Evolutionary conservation across 208 protist genomes (phyloP).

Genomic region (Crithidia thermophila): DNA sequence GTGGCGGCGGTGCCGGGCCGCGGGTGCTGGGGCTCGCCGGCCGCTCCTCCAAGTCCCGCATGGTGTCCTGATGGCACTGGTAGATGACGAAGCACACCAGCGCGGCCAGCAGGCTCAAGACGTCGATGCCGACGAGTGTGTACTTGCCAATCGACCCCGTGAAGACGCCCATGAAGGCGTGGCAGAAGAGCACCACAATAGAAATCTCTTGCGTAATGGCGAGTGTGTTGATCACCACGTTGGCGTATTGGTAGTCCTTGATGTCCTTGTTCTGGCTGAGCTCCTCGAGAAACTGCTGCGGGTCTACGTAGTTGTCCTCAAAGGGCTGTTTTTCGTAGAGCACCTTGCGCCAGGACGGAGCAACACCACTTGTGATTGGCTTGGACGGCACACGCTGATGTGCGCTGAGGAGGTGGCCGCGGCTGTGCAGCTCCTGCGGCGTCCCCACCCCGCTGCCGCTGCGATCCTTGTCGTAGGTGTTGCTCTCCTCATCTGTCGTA

Average conservation of each 20-base stretch:
- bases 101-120: constrained; percentile 27
- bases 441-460: not conserved
- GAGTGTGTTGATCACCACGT: constrained; percentile 84
- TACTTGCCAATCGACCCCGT: constrained; percentile 37
- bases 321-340: constrained; percentile 87
- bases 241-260: constrained; percentile 67
- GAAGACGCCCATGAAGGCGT: constrained; percentile 65
- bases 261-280: constrained; percentile 83
- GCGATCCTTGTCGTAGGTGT: not conserved
- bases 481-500: constrained; percentile 10
- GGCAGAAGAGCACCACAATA: constrained; percentile 85
- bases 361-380: not conserved
- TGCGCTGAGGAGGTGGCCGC: not conserved
- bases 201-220: constrained; percentile 88
- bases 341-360: constrained; percentile 72
- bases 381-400: constrained; percentile 14
- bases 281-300: constrained; percentile 76
- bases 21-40: constrained; percentile 22
- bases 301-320: constrained; percentile 93
- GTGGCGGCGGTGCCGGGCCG: constrained; percentile 12
- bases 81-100: constrained; percentile 32
- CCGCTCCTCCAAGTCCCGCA: constrained; percentile 18
- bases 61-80: constrained; percentile 28
- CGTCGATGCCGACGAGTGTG: constrained; percentile 67
- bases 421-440: not conserved